These are phyloP conservation scores for Epichloe glyceriae DNA, from an alignment of 2,329 filamentous ascomycete genomes.

Conservation along the genomic window DNA sequence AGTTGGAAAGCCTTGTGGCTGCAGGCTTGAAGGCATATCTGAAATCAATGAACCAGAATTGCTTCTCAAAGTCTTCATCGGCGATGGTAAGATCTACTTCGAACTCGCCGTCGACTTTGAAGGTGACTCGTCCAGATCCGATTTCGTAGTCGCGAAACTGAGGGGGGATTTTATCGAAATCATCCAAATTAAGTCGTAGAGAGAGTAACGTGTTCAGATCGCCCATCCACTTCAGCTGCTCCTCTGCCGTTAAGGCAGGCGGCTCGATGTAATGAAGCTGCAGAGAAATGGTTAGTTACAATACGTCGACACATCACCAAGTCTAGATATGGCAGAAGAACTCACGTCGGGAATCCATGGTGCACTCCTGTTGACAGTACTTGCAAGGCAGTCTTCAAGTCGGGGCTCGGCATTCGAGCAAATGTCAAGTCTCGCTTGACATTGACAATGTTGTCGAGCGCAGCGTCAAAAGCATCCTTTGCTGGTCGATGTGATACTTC, in stretches of 20 bases:
- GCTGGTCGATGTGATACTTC: constrained; percentile 56
- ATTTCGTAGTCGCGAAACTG: constrained; percentile 69
- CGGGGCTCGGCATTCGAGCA: constrained; percentile 75
- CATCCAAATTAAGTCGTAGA: constrained; percentile 72
- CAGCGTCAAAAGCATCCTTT: constrained; percentile 47
- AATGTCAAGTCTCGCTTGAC: constrained; percentile 60
- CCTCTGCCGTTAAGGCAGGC: constrained; percentile 54
- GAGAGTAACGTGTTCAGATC: constrained; percentile 76
- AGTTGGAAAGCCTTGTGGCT: constrained; percentile 45
- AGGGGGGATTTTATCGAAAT: constrained; percentile 62
- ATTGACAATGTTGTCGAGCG: constrained; percentile 51
- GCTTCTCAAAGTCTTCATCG: constrained; percentile 67
- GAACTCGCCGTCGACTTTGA: constrained; percentile 71
- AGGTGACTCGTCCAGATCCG: constrained; percentile 77
- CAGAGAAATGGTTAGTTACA: constrained; percentile 18
- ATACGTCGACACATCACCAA: background rate
- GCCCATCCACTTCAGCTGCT: constrained; percentile 61
- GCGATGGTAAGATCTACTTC: constrained; percentile 88
- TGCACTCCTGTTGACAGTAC: constrained; percentile 64
- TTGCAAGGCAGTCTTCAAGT: constrained; percentile 79
- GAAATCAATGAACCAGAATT: constrained; percentile 92
- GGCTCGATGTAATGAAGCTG: constrained; percentile 67
- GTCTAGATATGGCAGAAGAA: background rate
- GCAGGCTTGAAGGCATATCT: constrained; percentile 69
- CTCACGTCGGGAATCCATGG: constrained; percentile 68